Conservation (phyloP, 345 rosid species). For the thale cress (Arabidopsis thaliana) region DNA sequence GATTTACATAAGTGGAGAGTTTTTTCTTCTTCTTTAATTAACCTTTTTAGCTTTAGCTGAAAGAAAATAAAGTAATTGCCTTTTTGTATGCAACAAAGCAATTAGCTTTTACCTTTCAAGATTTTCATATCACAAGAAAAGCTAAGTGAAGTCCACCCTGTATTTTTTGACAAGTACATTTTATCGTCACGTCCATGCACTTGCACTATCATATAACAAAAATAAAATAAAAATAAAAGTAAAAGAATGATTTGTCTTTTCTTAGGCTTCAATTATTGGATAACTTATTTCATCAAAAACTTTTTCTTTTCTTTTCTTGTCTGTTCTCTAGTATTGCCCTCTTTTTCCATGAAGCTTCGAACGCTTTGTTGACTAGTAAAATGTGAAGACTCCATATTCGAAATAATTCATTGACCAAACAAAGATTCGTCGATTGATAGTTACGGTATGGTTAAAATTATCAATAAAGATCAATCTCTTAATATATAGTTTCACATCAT, state of each 20-base stretch:
- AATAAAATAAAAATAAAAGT: not conserved
- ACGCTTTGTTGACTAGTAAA: constrained; percentile 34
- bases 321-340: not conserved
- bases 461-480: not conserved
- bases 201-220: not conserved
- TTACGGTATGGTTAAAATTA: not conserved
- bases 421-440: not conserved
- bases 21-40: constrained; percentile 22
- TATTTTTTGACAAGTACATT: constrained; percentile 35
- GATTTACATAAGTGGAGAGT: constrained; percentile 33
- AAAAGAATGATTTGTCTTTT: constrained; percentile 37
- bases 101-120: constrained; percentile 20
- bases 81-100: constrained; percentile 41
- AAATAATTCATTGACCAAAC: constrained; percentile 13
- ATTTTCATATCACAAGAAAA: constrained; percentile 18
- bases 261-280: constrained; percentile 41
- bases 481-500: not conserved
- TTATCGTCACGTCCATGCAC: constrained; percentile 46
- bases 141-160: constrained; percentile 44
- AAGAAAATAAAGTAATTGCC: constrained; percentile 38
- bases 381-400: constrained; percentile 17
- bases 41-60: constrained; percentile 28
- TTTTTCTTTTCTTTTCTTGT: not conserved
- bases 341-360: constrained; percentile 44
- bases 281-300: constrained; percentile 11